phyloP scores from a whole-genome alignment of 2,329 filamentous ascomycete genomes.

The Venturia aucupariae region DNA sequence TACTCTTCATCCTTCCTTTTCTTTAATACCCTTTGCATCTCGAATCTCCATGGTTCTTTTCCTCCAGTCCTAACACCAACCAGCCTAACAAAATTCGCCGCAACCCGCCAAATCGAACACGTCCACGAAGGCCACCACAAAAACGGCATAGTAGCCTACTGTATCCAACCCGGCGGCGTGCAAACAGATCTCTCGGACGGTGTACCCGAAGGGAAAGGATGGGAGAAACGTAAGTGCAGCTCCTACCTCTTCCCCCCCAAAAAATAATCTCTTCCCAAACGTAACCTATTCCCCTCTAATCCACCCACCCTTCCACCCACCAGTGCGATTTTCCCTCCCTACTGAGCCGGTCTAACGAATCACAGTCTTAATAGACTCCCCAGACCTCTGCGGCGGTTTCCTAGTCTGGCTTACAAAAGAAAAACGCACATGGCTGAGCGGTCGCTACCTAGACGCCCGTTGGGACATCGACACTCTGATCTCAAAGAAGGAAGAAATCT shows the following conservation, averaged over 20 bases:
- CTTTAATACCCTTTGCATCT: neutral
- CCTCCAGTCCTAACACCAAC: too few species aligned
- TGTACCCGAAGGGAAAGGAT: constrained; percentile 12
- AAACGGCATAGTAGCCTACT: constrained; percentile 20
- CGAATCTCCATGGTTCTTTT: neutral
- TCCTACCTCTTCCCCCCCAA: neutral
- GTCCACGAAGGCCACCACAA: constrained; percentile 33
- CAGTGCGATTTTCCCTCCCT: neutral
- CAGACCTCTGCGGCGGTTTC: constrained; percentile 5
- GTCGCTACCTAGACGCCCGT: constrained; percentile 10
- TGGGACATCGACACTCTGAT: constrained; percentile 13
- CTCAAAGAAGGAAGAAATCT: neutral
- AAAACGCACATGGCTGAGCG: constrained; percentile 7
- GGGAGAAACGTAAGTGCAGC: constrained; percentile 9
- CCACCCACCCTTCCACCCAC: neutral
- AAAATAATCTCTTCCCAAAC: neutral
- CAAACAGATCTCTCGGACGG: constrained; percentile 17
- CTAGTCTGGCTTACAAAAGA: constrained; percentile 13
- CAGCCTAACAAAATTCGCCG: constrained; percentile 13
- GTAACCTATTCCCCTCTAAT: neutral
- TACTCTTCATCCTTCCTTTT: neutral
- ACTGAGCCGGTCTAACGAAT: neutral
- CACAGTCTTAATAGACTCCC: constrained; percentile 8
- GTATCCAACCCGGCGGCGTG: constrained; percentile 25
- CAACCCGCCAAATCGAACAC: constrained; percentile 29